Evolutionary conservation across 1,284 basidiomycete genomes (phyloP).

Genomic region (Phenoliferia sp.): DNA sequence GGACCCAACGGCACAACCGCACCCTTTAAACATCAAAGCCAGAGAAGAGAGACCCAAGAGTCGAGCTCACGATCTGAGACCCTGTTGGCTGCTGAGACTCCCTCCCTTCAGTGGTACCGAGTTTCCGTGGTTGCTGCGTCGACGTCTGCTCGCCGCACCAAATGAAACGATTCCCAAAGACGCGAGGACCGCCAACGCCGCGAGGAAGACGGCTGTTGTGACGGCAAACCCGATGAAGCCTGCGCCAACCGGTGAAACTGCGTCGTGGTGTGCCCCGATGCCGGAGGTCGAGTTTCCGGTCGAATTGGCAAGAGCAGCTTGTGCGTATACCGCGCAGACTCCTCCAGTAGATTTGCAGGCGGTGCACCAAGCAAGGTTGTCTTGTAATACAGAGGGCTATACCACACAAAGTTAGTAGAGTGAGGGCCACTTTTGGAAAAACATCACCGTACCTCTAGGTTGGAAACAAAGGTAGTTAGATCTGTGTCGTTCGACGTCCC

Average conservation of each 20-base stretch:
- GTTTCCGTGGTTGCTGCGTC: neutral
- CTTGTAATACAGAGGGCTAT: conserved; percentile 9
- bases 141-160: neutral
- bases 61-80: too few species aligned
- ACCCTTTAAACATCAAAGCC: neutral
- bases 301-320: too few species aligned
- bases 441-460: conserved; percentile 55
- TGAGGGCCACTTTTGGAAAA: neutral
- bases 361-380: conserved; percentile 27
- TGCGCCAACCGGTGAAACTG: conserved; percentile 16
- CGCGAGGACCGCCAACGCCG: neutral
- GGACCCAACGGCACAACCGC: neutral
- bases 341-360: conserved; percentile 7
- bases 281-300: neutral
- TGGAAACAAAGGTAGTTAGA: conserved; percentile 70
- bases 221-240: conserved; percentile 25
- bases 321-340: neutral
- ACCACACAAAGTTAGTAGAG: neutral
- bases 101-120: neutral
- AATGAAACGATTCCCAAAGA: neutral
- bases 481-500: conserved; percentile 57
- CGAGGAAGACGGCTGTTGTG: neutral
- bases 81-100: neutral
- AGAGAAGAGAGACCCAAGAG: too few species aligned
- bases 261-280: conserved; percentile 4